phyloP scores from a whole-genome alignment of 257 asterid species.

The Capsicum baccatum region DNA sequence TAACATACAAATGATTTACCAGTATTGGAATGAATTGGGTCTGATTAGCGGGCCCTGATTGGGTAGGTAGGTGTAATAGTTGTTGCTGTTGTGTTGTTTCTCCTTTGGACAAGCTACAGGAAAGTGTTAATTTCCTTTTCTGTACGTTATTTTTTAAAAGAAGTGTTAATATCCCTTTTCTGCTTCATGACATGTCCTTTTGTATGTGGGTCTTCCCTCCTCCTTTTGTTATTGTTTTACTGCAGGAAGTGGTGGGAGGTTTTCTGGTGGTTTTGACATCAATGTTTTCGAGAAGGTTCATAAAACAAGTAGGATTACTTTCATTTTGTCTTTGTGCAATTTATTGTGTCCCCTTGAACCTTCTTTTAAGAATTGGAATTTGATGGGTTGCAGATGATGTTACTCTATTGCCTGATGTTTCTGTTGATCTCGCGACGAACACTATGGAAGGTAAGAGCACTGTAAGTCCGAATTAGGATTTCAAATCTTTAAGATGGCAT shows the following conservation, averaged over 20 bases:
- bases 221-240: constrained; percentile 13
- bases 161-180: not conserved
- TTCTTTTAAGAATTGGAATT: constrained; percentile 30
- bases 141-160: too few species aligned
- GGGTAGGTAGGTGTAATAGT: not conserved
- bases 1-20: not conserved
- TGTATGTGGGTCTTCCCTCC: constrained; percentile 40
- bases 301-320: constrained; percentile 53
- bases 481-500: not conserved
- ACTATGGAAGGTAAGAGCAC: constrained; percentile 69
- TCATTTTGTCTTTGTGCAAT: not conserved
- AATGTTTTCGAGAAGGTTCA: constrained; percentile 80
- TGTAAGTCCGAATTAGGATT: not conserved
- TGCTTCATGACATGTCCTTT: constrained; percentile 13
- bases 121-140: not conserved
- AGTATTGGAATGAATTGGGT: not conserved
- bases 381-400: constrained; percentile 67
- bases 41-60: not conserved
- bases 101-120: not conserved
- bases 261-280: constrained; percentile 98
- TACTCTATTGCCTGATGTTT: constrained; percentile 67
- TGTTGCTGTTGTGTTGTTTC: not conserved
- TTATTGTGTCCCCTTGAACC: constrained; percentile 17
- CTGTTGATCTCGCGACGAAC: constrained; percentile 61
- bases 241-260: constrained; percentile 73